These are phyloP conservation scores for Venturia carpophila DNA, from an alignment of 2,329 filamentous ascomycete genomes.

Conservation along the genomic window DNA sequence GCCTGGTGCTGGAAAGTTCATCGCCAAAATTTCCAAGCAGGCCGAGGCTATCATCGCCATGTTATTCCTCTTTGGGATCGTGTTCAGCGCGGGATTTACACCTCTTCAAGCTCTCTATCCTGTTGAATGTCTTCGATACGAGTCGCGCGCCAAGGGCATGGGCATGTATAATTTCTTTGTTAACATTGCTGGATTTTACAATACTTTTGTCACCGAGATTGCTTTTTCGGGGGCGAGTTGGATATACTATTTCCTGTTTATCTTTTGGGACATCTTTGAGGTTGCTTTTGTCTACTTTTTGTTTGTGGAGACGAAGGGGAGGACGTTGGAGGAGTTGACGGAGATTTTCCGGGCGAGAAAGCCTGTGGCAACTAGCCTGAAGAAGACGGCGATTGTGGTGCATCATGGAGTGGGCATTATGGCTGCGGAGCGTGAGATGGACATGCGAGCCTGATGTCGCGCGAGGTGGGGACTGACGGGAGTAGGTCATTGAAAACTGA, in stretches of 20 bases:
- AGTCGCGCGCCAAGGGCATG: slow-evolving; percentile 43
- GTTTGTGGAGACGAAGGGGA: slow-evolving; percentile 32
- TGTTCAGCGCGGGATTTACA: slow-evolving; percentile 34
- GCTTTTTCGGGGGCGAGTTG: slow-evolving; percentile 32
- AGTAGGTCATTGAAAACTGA: neutral
- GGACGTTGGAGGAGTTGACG: slow-evolving; percentile 40
- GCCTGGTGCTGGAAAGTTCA: slow-evolving; percentile 25
- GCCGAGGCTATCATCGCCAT: slow-evolving; percentile 37
- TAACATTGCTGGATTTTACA: slow-evolving; percentile 39
- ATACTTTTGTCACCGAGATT: slow-evolving; percentile 39
- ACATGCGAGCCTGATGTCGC: neutral
- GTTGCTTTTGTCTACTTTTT: slow-evolving; percentile 33
- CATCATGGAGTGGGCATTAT: neutral
- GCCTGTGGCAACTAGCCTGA: slow-evolving; percentile 33
- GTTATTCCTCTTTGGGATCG: slow-evolving; percentile 38
- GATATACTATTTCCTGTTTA: slow-evolving; percentile 37
- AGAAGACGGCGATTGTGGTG: slow-evolving; percentile 22
- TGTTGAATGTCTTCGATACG: slow-evolving; percentile 42
- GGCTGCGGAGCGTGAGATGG: neutral
- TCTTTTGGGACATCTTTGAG: slow-evolving; percentile 37
- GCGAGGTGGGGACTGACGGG: neutral
- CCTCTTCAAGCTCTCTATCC: slow-evolving; percentile 42
- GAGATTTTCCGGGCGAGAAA: slow-evolving; percentile 36
- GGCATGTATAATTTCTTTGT: slow-evolving; percentile 41
- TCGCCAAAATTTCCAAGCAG: slow-evolving; percentile 30